Conservation (phyloP, 192 early-diverging fungal species). For the Coemansia sp. region DNA sequence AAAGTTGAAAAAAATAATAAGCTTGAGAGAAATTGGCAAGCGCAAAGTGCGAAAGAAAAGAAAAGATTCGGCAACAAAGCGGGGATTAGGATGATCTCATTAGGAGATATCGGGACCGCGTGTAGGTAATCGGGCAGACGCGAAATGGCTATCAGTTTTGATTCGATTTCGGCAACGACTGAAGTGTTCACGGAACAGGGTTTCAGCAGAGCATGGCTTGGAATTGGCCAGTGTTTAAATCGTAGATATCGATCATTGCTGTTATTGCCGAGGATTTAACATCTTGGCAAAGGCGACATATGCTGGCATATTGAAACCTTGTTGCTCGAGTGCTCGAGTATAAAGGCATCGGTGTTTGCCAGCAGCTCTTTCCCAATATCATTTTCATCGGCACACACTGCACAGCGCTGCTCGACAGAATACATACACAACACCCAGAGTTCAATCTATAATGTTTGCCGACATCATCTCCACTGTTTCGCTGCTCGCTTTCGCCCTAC, state of each 20-base stretch:
- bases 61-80: background rate
- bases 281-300: background rate
- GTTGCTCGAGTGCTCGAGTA: background rate
- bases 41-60: background rate
- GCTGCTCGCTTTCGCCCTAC: background rate
- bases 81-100: background rate
- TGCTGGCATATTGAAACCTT: too few species aligned
- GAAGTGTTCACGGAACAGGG: too few species aligned
- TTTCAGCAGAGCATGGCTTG: background rate
- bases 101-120: too few species aligned
- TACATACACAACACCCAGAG: background rate
- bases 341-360: background rate
- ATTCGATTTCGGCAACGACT: too few species aligned
- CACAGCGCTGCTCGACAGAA: background rate
- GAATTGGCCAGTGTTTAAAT: background rate
- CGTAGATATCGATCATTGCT: background rate
- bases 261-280: background rate
- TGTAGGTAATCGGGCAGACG: too few species aligned
- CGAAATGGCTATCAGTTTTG: too few species aligned
- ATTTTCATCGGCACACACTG: background rate
- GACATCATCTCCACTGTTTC: background rate
- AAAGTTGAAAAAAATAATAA: background rate
- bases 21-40: background rate
- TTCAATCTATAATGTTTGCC: background rate
- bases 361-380: background rate